Evolutionary conservation across 108 stramenopile species (phyloP), one percentile per base, ranked within the genome.

Genomic region (Stephanodiscus minutulus): DNA sequence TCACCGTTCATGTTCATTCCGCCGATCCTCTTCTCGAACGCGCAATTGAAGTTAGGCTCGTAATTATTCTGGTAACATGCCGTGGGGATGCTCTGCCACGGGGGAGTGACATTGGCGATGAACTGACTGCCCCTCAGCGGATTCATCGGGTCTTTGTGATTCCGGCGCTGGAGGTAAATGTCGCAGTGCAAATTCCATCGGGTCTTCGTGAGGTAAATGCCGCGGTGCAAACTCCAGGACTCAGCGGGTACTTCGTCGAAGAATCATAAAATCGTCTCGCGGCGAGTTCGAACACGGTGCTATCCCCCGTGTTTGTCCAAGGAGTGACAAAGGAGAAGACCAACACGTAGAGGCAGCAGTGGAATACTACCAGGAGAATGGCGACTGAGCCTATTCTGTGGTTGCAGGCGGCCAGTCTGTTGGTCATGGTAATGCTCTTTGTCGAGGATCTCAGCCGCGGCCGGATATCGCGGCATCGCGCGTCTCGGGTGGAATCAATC

Each of bases 11-110:
- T 53, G 9, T 39, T 39, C 39, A 8, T 8, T 9, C 18, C 18
- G 7, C 86, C 79, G 20, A 87, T 56, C 12, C 81, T 56, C 29
- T 69, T 73, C 50, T 71, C 68, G 58, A 72, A 70, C 10, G 62
- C 74, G 62, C 86, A 87, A 25, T 70, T 61, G 61, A 87, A 83
- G 17, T 66, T 44, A 0, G 86, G 86, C 25, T 87, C 86, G 39
- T 21, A 80, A 68, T 76, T 85, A 25, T 37, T 39, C 39, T 39
- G 39, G 9, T 39, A 39, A 4, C 39, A 48, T 3, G 28, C 43
- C 25, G 28, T 5, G 31, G 31, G 31, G 31, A 37, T 24, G 49
- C 31, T 33, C 31, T 4, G 2, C 31, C 31, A 33, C 31, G 31
- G 3, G 31, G 31, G 31, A 33, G 31, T 33, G 31, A 33, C 31